phyloP scores from a whole-genome alignment of 2,329 filamentous ascomycete species.

The Aspergillus chevalieri region DNA sequence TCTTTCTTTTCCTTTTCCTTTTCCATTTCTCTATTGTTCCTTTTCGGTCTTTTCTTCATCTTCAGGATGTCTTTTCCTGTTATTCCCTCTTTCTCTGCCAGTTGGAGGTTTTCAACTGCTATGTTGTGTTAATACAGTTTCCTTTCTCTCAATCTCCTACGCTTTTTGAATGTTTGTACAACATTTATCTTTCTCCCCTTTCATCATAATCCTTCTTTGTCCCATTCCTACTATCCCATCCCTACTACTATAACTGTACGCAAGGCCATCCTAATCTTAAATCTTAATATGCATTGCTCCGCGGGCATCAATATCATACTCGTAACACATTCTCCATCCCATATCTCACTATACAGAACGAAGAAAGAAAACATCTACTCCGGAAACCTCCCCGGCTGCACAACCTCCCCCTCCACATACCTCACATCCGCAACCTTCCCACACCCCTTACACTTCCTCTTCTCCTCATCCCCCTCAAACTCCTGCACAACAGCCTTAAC shows the following conservation, averaged over 20 bases:
- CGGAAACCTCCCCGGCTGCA: slow-evolving; percentile 36
- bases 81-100: not conserved
- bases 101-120: slow-evolving; percentile 10
- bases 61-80: slow-evolving; percentile 4
- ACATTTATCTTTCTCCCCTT: slow-evolving; percentile 1
- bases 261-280: slow-evolving; percentile 1
- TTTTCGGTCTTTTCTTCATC: slow-evolving; percentile 3
- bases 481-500: slow-evolving; percentile 84
- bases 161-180: slow-evolving; percentile 5
- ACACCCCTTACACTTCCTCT: slow-evolving; percentile 70
- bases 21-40: too few species aligned
- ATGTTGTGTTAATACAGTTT: slow-evolving; percentile 8
- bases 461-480: slow-evolving; percentile 65
- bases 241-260: not conserved
- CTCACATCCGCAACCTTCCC: slow-evolving; percentile 62
- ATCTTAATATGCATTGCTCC: slow-evolving; percentile 1
- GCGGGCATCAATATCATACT: not conserved
- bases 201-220: slow-evolving; percentile 3
- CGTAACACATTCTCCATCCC: not conserved
- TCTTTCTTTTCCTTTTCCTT: too few species aligned
- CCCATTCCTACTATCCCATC: not conserved
- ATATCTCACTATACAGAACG: not conserved
- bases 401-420: slow-evolving; percentile 36
- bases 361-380: slow-evolving; percentile 14
- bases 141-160: slow-evolving; percentile 8